Evolutionary conservation across 2,329 filamentous ascomycete genomes (phyloP).

Genomic region (Periglandula ipomoeae): DNA sequence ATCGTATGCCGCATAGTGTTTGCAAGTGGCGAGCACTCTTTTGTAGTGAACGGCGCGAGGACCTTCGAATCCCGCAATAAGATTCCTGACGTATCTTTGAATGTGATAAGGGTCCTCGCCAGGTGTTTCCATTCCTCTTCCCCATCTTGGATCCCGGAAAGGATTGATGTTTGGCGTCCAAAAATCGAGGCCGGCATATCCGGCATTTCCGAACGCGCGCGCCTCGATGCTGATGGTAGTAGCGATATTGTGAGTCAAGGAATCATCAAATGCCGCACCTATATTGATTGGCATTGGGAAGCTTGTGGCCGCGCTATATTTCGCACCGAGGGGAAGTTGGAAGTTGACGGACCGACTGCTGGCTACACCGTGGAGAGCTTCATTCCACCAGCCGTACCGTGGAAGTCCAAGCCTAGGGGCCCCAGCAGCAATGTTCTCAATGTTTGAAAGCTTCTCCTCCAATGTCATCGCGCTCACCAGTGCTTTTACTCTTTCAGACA

Average conservation of each 20-base stretch:
- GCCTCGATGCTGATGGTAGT: slow-evolving; percentile 49
- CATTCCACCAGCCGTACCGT: slow-evolving; percentile 52
- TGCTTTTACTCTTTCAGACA: slow-evolving; percentile 19
- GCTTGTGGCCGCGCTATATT: slow-evolving; percentile 50
- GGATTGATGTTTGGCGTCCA: slow-evolving; percentile 63
- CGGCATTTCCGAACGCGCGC: slow-evolving; percentile 54
- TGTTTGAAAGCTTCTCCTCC: neutral
- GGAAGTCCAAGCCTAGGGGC: slow-evolving; percentile 43
- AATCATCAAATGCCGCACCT: slow-evolving; percentile 55
- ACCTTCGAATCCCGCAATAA: slow-evolving; percentile 31
- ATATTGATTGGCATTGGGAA: slow-evolving; percentile 57
- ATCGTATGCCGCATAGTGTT: slow-evolving; percentile 52
- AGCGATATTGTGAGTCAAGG: slow-evolving; percentile 47
- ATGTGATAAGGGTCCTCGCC: slow-evolving; percentile 46
- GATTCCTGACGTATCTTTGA: slow-evolving; percentile 33
- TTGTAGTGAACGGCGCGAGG: slow-evolving; percentile 6
- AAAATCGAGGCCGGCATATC: slow-evolving; percentile 45
- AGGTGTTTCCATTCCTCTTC: slow-evolving; percentile 50
- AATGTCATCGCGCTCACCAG: slow-evolving; percentile 15
- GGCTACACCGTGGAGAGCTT: slow-evolving; percentile 54
- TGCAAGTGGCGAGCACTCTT: slow-evolving; percentile 46
- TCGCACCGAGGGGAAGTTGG: slow-evolving; percentile 14
- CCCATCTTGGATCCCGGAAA: slow-evolving; percentile 55
- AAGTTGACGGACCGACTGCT: slow-evolving; percentile 16
- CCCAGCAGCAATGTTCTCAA: slow-evolving; percentile 3